phyloP scores from a whole-genome alignment of 352 stramenopile genomes.

The Lagenidium sp. region DNA sequence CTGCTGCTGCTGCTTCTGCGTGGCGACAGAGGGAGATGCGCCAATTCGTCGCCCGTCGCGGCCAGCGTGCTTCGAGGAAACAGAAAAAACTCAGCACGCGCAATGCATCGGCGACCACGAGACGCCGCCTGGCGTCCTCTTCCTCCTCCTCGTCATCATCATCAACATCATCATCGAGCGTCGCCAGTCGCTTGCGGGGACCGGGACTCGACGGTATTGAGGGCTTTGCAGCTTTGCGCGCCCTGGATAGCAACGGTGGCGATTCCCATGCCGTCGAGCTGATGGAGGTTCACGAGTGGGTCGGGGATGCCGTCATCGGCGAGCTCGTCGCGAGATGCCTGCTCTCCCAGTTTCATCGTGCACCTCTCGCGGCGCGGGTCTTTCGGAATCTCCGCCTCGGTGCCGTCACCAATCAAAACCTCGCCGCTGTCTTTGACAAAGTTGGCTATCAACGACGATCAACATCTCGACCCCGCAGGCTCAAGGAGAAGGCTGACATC shows the following conservation, averaged over 20 bases:
- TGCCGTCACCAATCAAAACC: slow-evolving; percentile 64
- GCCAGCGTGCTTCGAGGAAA: too few species aligned
- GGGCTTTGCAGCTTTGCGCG: slow-evolving; percentile 14
- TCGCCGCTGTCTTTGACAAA: slow-evolving; percentile 50
- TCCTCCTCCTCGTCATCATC: too few species aligned
- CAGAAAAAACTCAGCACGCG: too few species aligned
- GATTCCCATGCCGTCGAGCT: slow-evolving; percentile 3
- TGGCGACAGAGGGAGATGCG: too few species aligned
- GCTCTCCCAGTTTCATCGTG: slow-evolving; percentile 48
- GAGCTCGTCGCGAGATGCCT: slow-evolving; percentile 57
- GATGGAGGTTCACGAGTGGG: slow-evolving; percentile 66
- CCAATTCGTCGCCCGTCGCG: too few species aligned
- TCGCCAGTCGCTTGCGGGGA: too few species aligned
- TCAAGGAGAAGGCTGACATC: slow-evolving; percentile 58
- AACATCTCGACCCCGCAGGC: slow-evolving; percentile 13
- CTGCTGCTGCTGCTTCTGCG: too few species aligned
- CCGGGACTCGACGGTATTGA: slow-evolving; percentile 12
- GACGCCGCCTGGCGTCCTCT: slow-evolving; percentile 8
- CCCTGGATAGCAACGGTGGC: slow-evolving; percentile 10
- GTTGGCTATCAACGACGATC: slow-evolving; percentile 40
- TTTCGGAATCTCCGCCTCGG: slow-evolving; percentile 55
- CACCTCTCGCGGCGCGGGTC: slow-evolving; percentile 45
- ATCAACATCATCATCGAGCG: too few species aligned
- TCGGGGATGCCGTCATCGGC: slow-evolving; percentile 67
- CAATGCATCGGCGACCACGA: slow-evolving; percentile 9